phyloP scores from a whole-genome alignment of 495 filamentous ascomycete genomes.

The Viridothelium virens region DNA sequence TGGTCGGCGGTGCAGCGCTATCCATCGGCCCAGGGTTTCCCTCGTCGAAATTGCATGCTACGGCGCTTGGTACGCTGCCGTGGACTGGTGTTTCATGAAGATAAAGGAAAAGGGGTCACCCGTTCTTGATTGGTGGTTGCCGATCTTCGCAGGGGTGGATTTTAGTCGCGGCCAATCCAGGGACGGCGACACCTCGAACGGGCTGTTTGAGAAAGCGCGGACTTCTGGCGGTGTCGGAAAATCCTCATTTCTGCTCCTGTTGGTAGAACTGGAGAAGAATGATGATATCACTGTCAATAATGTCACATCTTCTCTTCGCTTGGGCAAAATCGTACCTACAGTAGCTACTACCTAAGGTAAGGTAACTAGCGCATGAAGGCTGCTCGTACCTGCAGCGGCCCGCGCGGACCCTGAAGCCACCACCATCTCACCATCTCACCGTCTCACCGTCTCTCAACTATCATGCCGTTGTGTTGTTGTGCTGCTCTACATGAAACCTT shows the following conservation, averaged over 20 bases:
- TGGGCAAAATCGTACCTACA: neutral
- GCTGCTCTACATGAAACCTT: too few relatives aligned
- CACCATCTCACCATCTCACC: neutral
- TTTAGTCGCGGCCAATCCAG: neutral
- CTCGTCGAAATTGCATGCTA: neutral
- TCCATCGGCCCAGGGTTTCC: neutral
- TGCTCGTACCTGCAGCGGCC: slow-evolving; percentile 7
- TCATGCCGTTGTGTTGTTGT: too few relatives aligned
- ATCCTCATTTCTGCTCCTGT: neutral
- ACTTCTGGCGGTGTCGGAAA: neutral
- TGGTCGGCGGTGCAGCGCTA: slow-evolving; percentile 5
- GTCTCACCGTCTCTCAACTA: neutral
- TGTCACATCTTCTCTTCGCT: neutral
- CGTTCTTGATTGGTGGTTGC: neutral
- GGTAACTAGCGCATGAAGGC: neutral
- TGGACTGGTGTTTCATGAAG: slow-evolving; percentile 2
- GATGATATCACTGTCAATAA: neutral
- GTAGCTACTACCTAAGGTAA: neutral
- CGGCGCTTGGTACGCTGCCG: neutral
- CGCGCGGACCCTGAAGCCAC: neutral
- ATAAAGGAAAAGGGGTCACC: slow-evolving; percentile 2
- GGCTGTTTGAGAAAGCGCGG: neutral
- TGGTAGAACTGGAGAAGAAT: neutral
- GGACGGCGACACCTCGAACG: neutral
- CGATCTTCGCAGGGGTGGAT: neutral